phyloP scores from a whole-genome alignment of 2,329 filamentous ascomycete genomes.

The Rhinocladiella mackenziei region DNA sequence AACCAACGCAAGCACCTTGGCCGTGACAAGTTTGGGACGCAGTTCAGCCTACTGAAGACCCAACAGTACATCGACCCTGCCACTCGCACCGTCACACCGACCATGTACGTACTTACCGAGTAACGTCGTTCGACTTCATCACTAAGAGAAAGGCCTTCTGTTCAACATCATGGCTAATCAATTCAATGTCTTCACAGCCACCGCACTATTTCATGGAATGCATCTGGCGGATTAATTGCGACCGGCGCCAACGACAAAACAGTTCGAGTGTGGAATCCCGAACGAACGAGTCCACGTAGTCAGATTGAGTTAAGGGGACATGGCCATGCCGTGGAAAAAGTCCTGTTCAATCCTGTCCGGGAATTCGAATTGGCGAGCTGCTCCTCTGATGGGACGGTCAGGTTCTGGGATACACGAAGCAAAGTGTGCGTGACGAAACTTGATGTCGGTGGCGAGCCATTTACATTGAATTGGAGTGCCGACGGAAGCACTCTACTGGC shows the following conservation, averaged over 20 bases:
- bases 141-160: not conserved
- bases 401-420: slow-evolving; percentile 50
- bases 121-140: not conserved
- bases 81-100: slow-evolving; percentile 52
- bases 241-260: slow-evolving; percentile 84
- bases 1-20: slow-evolving; percentile 42
- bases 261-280: slow-evolving; percentile 83
- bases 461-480: slow-evolving; percentile 47
- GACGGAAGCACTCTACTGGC: slow-evolving; percentile 46
- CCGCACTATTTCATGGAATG: slow-evolving; percentile 83
- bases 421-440: slow-evolving; percentile 47
- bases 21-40: slow-evolving; percentile 64
- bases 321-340: slow-evolving; percentile 46
- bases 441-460: slow-evolving; percentile 48
- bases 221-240: slow-evolving; percentile 75
- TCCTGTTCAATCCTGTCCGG: slow-evolving; percentile 47
- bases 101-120: slow-evolving; percentile 48
- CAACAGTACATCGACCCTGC: slow-evolving; percentile 65
- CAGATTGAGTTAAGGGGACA: slow-evolving; percentile 49
- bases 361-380: slow-evolving; percentile 50
- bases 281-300: slow-evolving; percentile 44
- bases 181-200: slow-evolving; percentile 50
- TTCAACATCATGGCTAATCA: slow-evolving; percentile 26
- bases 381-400: slow-evolving; percentile 47
- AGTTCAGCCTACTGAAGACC: slow-evolving; percentile 66